Percentiles rank a stretch among this genome's conserved stretches.
phyloP scores from a whole-genome alignment of 176 grass and related monocot species.

The Ampelocalamus luodianensis region DNA sequence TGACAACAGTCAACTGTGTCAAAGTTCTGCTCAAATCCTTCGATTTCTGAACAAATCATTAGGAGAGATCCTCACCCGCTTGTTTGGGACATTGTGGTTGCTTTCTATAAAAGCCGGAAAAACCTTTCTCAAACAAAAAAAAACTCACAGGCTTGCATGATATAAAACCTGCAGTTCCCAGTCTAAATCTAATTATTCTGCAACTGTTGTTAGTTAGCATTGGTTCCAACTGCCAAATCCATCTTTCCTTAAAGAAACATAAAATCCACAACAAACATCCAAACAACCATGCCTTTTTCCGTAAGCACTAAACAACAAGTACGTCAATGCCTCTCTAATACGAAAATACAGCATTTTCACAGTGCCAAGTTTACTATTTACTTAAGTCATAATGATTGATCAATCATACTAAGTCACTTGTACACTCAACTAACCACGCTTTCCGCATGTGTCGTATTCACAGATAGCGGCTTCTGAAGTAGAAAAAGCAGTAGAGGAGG shows the following conservation, averaged over 20 bases:
- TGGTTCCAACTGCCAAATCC: conserved; percentile 1
- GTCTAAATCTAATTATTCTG: neutral
- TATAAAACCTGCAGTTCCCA: neutral
- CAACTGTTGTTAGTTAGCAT: neutral
- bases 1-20: conserved; percentile 9
- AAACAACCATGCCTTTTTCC: neutral
- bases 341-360: neutral
- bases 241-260: neutral
- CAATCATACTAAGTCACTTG: neutral
- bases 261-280: neutral
- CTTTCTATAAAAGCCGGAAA: too few relatives aligned
- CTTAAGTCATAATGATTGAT: neutral
- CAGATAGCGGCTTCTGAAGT: conserved; percentile 71
- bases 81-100: too few relatives aligned
- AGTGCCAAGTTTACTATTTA: neutral
- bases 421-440: conserved; percentile 12
- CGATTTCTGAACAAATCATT: neutral
- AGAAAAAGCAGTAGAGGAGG: conserved; percentile 64
- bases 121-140: too few relatives aligned
- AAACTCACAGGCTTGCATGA: too few relatives aligned
- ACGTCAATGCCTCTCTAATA: neutral
- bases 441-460: conserved; percentile 10
- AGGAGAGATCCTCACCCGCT: neutral
- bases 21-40: neutral
- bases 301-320: neutral